A percentile compares a stretch with the other conserved stretches of the same genome.
Evolutionary conservation across 2,329 filamentous ascomycete genomes (phyloP).

Genomic region (Alternaria hordeiaustralica): DNA sequence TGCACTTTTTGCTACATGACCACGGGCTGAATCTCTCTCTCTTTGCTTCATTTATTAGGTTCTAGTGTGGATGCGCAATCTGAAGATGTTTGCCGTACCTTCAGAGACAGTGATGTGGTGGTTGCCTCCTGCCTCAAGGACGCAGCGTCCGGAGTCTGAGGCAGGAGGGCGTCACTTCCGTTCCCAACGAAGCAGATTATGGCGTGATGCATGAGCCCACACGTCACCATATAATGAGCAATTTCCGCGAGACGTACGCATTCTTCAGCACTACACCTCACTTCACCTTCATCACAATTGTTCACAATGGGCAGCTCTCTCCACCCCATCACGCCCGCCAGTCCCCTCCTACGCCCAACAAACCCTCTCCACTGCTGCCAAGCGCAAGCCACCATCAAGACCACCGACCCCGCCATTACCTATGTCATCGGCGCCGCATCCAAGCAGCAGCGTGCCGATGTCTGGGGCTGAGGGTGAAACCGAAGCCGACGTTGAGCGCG

Average conservation of each 20-base stretch:
- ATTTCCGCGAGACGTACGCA: not conserved
- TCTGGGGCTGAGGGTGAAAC: not conserved
- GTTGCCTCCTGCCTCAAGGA: not conserved
- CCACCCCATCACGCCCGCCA: not conserved
- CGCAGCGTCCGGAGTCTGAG: not conserved
- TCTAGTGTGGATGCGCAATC: fast-evolving
- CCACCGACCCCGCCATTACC: not conserved
- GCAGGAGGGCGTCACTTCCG: not conserved
- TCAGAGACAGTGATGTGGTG: not conserved
- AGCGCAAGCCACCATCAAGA: not conserved
- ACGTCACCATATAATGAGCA: not conserved
- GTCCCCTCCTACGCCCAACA: not conserved
- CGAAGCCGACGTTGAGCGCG: not conserved
- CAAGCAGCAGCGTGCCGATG: not conserved
- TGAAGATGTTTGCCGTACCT: not conserved
- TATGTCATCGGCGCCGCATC: not conserved
- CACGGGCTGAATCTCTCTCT: not conserved
- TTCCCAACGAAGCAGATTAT: not conserved
- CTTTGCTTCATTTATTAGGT: fast-evolving
- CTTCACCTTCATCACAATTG: not conserved
- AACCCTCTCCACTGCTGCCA: not conserved
- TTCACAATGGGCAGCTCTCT: not conserved
- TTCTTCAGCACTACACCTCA: not conserved
- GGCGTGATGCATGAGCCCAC: not conserved
- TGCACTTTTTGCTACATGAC: not conserved